Percentiles rank a stretch among this genome's conserved stretches.
These are phyloP conservation scores for Cystobasidiaceae sp. DNA, from an alignment of 1,284 basidiomycete species.

Conservation along the genomic window DNA sequence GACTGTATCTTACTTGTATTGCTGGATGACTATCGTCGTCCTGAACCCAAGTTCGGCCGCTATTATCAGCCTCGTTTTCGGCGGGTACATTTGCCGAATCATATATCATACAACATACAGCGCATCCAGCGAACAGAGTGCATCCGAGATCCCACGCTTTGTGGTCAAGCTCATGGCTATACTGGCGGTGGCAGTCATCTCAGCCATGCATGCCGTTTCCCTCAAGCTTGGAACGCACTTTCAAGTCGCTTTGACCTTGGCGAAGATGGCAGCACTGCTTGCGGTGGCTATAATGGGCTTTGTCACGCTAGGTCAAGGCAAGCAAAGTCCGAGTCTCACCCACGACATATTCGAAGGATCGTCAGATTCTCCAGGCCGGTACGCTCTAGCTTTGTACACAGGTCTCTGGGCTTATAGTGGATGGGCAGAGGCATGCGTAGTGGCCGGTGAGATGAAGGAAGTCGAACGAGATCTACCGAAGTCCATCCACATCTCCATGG, in stretches of 20 bases:
- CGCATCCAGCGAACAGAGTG: constrained; percentile 22
- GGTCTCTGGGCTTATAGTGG: constrained; percentile 70
- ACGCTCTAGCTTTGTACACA: constrained; percentile 89
- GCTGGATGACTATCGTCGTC: constrained; percentile 84
- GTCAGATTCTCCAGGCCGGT: constrained; percentile 70
- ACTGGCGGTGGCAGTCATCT: constrained; percentile 65
- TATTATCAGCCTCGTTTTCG: constrained; percentile 54
- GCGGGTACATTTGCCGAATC: constrained; percentile 75
- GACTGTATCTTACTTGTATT: constrained; percentile 74
- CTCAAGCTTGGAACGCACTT: constrained; percentile 72
- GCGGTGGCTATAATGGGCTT: constrained; percentile 50
- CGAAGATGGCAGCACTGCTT: constrained; percentile 61
- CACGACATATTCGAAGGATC: constrained; percentile 65
- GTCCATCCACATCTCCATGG: constrained; percentile 83
- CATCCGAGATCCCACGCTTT: constrained; percentile 61
- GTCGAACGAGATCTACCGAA: constrained; percentile 80
- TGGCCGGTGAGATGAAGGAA: constrained; percentile 84
- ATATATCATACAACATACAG: constrained; percentile 48
- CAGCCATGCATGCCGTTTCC: constrained; percentile 70
- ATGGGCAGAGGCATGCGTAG: constrained; percentile 62
- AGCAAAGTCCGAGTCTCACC: constrained; percentile 42
- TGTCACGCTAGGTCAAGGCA: constrained; percentile 45
- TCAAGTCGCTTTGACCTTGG: constrained; percentile 74
- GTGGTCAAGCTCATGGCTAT: constrained; percentile 79
- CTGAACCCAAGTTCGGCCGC: constrained; percentile 59